phyloP scores from a whole-genome alignment of 2,329 filamentous ascomycete genomes.

The Cordyceps cateniannulata region DNA sequence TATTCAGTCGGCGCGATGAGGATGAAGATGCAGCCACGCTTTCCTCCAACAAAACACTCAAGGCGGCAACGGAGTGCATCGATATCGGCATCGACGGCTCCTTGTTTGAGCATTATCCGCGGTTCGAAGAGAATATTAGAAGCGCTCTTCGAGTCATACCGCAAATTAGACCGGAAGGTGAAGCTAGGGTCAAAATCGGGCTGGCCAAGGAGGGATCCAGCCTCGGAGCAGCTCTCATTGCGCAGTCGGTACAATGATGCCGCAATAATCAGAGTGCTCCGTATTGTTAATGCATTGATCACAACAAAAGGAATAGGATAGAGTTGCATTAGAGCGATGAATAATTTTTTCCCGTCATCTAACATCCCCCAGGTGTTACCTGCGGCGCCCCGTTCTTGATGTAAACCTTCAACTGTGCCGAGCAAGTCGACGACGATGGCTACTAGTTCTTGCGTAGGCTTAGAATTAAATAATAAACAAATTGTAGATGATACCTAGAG shows the following conservation, averaged over 20 bases:
- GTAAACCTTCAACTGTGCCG: too few species aligned
- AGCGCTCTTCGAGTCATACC: constrained; percentile 57
- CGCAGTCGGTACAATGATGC: constrained; percentile 23
- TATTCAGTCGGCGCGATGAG: neutral
- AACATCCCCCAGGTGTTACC: too few species aligned
- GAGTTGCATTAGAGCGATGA: too few species aligned
- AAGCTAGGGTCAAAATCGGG: constrained; percentile 61
- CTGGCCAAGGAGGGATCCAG: constrained; percentile 69
- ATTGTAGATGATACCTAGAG: too few species aligned
- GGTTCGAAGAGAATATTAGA: constrained; percentile 59
- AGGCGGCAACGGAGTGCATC: constrained; percentile 31
- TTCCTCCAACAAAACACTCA: constrained; percentile 17
- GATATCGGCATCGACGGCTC: constrained; percentile 68
- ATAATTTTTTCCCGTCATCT: too few species aligned
- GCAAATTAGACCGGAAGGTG: constrained; percentile 52
- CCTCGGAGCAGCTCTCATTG: constrained; percentile 66
- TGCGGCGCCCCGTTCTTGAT: too few species aligned
- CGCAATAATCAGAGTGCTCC: too few species aligned
- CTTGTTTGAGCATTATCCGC: constrained; percentile 66
- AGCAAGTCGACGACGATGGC: too few species aligned
- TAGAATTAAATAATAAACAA: too few species aligned
- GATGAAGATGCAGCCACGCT: neutral
- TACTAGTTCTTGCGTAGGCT: too few species aligned
- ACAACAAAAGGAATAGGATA: too few species aligned
- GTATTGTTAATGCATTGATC: too few species aligned